Evolutionary conservation across 345 rosid genomes (phyloP).

Genomic region (Salix koriyanagi): DNA sequence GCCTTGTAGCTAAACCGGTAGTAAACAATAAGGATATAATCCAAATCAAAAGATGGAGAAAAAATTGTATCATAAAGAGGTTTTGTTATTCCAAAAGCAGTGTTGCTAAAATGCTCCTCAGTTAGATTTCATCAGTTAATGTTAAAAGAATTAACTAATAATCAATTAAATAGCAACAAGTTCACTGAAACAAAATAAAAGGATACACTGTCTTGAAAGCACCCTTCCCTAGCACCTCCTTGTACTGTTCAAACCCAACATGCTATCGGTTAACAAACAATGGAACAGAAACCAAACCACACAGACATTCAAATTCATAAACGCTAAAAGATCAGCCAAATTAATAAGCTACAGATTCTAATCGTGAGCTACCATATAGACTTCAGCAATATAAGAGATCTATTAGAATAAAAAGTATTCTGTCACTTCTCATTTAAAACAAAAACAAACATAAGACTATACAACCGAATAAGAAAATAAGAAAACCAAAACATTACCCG

Average conservation of each 20-base stretch:
- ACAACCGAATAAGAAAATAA: background rate
- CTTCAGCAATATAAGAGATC: background rate
- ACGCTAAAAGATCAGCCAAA: background rate
- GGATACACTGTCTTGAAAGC: conserved; percentile 86
- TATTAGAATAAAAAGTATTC: background rate
- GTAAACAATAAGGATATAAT: background rate
- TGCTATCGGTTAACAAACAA: background rate
- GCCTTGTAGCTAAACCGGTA: conserved; percentile 15
- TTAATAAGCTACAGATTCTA: background rate
- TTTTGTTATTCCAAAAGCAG: too few species aligned
- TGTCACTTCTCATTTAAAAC: too few species aligned
- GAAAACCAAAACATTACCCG: conserved; percentile 33
- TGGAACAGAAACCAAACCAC: background rate
- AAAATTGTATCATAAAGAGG: background rate
- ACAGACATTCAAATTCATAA: background rate
- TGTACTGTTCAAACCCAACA: conserved; percentile 46
- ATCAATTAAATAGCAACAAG: background rate
- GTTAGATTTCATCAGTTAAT: background rate
- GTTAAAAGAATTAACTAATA: background rate
- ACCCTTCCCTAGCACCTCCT: conserved; percentile 66
- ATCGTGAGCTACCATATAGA: background rate
- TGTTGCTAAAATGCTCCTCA: too few species aligned
- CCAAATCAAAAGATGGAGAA: background rate
- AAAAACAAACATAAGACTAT: conserved; percentile 1
- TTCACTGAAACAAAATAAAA: conserved; percentile 2